Base-by-base conservation (phyloP, 225 moss, liverwort and hornwort species). In the Rhytidiadelphus loreus region DNA sequence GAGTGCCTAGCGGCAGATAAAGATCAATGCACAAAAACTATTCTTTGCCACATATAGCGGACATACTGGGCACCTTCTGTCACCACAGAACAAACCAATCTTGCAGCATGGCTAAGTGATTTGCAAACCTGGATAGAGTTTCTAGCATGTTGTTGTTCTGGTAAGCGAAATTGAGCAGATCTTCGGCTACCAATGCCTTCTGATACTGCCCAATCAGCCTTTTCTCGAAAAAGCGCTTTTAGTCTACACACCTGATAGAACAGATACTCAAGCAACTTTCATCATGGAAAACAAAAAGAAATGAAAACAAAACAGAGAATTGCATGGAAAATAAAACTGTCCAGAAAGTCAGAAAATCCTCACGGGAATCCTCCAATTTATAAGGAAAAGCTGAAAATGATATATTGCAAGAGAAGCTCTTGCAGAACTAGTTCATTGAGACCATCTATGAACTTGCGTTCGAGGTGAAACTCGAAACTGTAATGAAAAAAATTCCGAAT, bases 241-340 rank as follows among this genome's bases (percentile, higher is more conserved):
- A 92, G 87, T 87, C 85, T 90, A 80, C 71, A 69, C 60, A 92
- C 92, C 92, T 92, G 90, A 85, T 87, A 84, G 56, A 87, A 81
- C 44, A 87, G 71, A 89, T 83, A 44, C 83, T 88, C 88, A 81
- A 86, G 85, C 88, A 86, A 74, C 53, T 57, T 35, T 87, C 77
- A 88, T 83, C 69, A 83, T 69, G n/a, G 50, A 61, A 75, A 86
- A 62, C 37, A 86, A 78, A 65, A 83, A 83, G 16, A 52, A 53
- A n/a, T 60, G 46, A 61, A 70, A 41, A 64, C 9, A 52, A 68
- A 30, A 59, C 28, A 83, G 41, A 57, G 57, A 46, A 77, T 65
- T 33, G 32, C 29, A 56, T 63, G 56, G 46, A 72, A 55, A 64
- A 53, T 48, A n/a, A 72, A 61, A 64, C 55, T 64, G 55, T 64